These are phyloP conservation scores for Phytopythium delawarense DNA, from an alignment of 352 stramenopile species.

Conservation along the genomic window DNA sequence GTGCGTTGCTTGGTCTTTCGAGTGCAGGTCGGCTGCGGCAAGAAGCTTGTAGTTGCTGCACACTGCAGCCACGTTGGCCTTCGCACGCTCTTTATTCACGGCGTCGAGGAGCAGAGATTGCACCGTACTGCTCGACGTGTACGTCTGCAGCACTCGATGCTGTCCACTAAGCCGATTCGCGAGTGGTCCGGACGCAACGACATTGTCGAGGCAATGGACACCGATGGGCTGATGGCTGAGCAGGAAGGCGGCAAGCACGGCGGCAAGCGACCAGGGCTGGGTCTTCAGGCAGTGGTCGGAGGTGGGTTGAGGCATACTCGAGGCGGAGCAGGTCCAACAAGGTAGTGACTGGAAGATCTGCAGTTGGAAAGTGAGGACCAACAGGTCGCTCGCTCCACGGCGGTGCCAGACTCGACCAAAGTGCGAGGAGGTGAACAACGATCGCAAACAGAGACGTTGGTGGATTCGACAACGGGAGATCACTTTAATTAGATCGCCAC, in stretches of 20 bases:
- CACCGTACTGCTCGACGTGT: neutral
- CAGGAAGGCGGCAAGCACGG: neutral
- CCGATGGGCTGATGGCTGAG: neutral
- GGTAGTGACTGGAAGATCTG: neutral
- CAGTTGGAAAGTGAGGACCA: neutral
- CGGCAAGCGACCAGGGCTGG: neutral
- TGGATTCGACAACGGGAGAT: neutral
- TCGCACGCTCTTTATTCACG: neutral
- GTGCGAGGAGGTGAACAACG: neutral
- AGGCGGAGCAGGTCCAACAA: neutral
- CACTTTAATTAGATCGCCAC: neutral
- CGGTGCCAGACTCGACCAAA: neutral
- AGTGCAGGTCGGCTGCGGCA: slow-evolving; percentile 15
- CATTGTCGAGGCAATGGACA: neutral
- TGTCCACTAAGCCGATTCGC: neutral
- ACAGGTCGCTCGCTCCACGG: neutral
- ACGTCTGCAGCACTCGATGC: slow-evolving; percentile 3
- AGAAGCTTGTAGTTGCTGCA: slow-evolving; percentile 17
- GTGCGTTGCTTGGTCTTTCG: slow-evolving; percentile 17
- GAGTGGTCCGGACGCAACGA: neutral
- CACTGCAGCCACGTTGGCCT: slow-evolving; percentile 10
- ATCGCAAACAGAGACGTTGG: neutral
- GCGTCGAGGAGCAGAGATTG: neutral
- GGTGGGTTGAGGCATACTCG: neutral
- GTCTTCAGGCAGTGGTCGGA: neutral